These are phyloP conservation scores for Diaporthe destruens DNA, from an alignment of 2,329 filamentous ascomycete species.

Conservation along the genomic window DNA sequence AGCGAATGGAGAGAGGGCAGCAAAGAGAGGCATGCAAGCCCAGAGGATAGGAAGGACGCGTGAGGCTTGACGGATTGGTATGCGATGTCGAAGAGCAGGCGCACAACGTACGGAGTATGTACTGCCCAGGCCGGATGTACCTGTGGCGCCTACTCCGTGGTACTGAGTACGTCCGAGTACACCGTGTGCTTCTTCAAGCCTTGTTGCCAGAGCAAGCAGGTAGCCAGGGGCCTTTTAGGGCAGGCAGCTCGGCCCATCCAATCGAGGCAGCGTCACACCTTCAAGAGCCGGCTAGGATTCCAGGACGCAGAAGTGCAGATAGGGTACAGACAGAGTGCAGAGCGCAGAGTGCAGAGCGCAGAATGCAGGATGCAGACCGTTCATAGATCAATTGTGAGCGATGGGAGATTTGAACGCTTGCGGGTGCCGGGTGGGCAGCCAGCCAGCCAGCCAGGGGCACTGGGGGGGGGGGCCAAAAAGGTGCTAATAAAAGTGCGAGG, in stretches of 20 bases:
- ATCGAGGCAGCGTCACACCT: slow-evolving; percentile 20
- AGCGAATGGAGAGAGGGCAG: slow-evolving; percentile 5
- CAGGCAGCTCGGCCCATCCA: slow-evolving; percentile 11
- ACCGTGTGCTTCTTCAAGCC: not conserved
- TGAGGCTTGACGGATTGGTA: slow-evolving; percentile 16
- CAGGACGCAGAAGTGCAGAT: slow-evolving; percentile 2
- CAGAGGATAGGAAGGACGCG: slow-evolving; percentile 8
- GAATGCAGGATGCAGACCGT: slow-evolving; percentile 12
- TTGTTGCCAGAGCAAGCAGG: not conserved
- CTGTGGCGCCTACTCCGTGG: not conserved
- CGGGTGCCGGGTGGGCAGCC: slow-evolving; percentile 19
- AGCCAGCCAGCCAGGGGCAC: no score
- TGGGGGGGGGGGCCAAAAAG: not conserved
- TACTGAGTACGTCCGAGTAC: not conserved
- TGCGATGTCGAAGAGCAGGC: slow-evolving; percentile 8
- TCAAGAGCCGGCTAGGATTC: not conserved
- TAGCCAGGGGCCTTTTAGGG: not conserved
- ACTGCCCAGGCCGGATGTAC: not conserved
- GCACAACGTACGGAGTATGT: slow-evolving; percentile 2
- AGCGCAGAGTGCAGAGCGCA: slow-evolving; percentile 7
- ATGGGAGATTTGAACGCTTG: slow-evolving; percentile 32
- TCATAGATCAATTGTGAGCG: slow-evolving; percentile 31
- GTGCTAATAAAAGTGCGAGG: slow-evolving; percentile 26
- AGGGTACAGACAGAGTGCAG: slow-evolving; percentile 1
- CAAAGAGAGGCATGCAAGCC: not conserved